phyloP scores from a whole-genome alignment of 305 asterid species.

The Caryopteris hybrid region DNA sequence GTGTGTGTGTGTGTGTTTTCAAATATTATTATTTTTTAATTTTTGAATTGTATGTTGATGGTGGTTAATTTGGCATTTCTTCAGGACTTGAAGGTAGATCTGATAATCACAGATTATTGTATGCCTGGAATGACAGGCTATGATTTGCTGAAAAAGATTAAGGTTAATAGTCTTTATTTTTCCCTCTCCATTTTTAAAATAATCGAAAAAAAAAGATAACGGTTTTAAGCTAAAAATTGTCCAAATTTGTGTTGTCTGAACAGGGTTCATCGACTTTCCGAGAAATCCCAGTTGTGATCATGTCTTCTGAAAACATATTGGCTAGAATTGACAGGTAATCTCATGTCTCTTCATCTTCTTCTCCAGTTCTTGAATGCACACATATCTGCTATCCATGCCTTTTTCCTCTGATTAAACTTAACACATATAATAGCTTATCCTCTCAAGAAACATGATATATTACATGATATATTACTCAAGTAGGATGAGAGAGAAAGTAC shows the following conservation, averaged over 20 bases:
- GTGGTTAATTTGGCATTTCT: slow-evolving; percentile 6
- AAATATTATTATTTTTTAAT: neutral
- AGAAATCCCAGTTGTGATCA: slow-evolving; percentile 92
- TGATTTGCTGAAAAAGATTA: slow-evolving; percentile 81
- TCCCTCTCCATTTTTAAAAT: neutral
- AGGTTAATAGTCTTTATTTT: slow-evolving; percentile 34
- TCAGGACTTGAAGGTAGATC: slow-evolving; percentile 75
- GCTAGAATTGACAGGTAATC: slow-evolving; percentile 75
- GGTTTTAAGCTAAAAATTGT: slow-evolving; percentile 3
- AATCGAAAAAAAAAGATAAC: neutral
- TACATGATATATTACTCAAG: too few species aligned
- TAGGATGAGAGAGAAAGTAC: too few species aligned
- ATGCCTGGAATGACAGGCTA: slow-evolving; percentile 99
- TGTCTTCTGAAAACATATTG: slow-evolving; percentile 90
- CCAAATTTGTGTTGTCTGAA: slow-evolving; percentile 16
- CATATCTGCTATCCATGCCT: too few species aligned
- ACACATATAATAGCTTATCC: neutral
- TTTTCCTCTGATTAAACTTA: neutral
- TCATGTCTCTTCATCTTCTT: neutral
- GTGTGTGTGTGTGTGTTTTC: too few species aligned
- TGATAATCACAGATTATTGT: slow-evolving; percentile 82
- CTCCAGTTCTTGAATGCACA: neutral
- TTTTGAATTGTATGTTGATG: slow-evolving; percentile 8
- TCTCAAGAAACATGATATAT: neutral
- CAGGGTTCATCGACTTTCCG: slow-evolving; percentile 83